Percentiles rank a stretch among this genome's conserved stretches.
These are phyloP conservation scores for Leishmania major DNA, from an alignment of 208 protist genomes.

Conservation along the genomic window DNA sequence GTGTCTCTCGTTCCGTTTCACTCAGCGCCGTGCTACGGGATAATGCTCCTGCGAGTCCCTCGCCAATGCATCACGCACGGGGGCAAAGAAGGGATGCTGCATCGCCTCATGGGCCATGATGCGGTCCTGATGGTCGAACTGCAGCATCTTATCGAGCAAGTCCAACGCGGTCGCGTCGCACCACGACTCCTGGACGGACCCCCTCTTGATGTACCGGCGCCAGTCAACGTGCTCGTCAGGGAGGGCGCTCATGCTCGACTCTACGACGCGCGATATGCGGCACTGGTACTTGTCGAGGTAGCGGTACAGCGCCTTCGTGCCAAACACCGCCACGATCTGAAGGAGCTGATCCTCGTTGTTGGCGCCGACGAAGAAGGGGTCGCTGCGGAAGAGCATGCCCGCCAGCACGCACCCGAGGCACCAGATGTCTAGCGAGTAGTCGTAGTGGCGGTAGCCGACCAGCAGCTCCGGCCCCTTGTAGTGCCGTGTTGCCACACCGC, in stretches of 20 bases:
- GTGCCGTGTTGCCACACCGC: conserved; percentile 98
- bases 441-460: conserved; percentile 98
- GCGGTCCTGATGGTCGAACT: conserved; percentile 97
- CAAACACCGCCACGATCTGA: conserved; percentile 95
- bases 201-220: conserved; percentile 31
- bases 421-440: conserved; percentile 99
- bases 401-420: conserved; percentile 99
- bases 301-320: conserved; percentile 93
- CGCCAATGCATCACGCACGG: conserved; percentile 68
- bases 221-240: conserved; percentile 37
- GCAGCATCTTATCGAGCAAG: conserved; percentile 97
- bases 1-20: neutral
- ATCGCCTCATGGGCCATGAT: conserved; percentile 98
- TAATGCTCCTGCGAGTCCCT: conserved; percentile 67
- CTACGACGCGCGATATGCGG: conserved; percentile 83
- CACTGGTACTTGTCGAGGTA: conserved; percentile 98
- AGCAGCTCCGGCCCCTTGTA: conserved; percentile 99
- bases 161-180: conserved; percentile 96
- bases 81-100: conserved; percentile 98
- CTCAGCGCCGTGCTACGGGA: conserved; percentile 28
- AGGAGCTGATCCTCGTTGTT: conserved; percentile 99
- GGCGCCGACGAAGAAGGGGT: conserved; percentile 99
- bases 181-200: conserved; percentile 47
- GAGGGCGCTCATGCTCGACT: conserved; percentile 49
- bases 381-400: conserved; percentile 97